Percentiles rank a stretch among this genome's conserved stretches.
Conservation (phyloP, 164 flowering plant genomes). For the Annona cherimola region DNA sequence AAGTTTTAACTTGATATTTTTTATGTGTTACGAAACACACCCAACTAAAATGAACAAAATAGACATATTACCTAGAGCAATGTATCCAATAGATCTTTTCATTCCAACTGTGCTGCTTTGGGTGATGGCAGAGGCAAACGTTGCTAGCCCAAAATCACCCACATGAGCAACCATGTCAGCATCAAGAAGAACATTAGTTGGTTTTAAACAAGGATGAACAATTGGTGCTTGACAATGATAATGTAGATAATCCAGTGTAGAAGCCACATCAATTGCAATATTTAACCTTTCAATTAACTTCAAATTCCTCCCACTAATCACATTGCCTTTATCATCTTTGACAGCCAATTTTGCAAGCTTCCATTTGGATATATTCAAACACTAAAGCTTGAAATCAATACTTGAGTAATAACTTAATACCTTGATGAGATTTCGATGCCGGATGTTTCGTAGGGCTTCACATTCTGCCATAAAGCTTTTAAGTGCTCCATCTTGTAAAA, state of each 20-base stretch:
- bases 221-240: slow-evolving; percentile 17
- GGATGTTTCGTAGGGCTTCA: slow-evolving; percentile 5
- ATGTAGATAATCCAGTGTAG: slow-evolving; percentile 27
- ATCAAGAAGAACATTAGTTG: slow-evolving; percentile 31
- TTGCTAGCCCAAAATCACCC: slow-evolving; percentile 28
- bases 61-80: slow-evolving; percentile 23
- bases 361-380: slow-evolving; percentile 21
- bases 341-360: slow-evolving; percentile 17
- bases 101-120: slow-evolving; percentile 13
- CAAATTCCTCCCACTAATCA: slow-evolving; percentile 5
- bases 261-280: slow-evolving; percentile 30
- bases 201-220: slow-evolving; percentile 32
- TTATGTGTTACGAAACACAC: no score
- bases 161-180: slow-evolving; percentile 26
- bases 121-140: slow-evolving; percentile 2
- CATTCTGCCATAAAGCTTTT: slow-evolving; percentile 22
- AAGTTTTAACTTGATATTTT: no score
- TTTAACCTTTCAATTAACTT: slow-evolving; percentile 13
- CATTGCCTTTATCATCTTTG: background rate
- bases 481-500: slow-evolving; percentile 14
- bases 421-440: slow-evolving; percentile 19
- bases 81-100: slow-evolving; percentile 25
- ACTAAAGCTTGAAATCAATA: slow-evolving; percentile 15
- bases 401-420: slow-evolving; percentile 13
- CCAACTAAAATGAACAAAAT: background rate